Base-by-base conservation (phyloP, 495 filamentous ascomycete genomes). In the Tirmania nivea region DNA sequence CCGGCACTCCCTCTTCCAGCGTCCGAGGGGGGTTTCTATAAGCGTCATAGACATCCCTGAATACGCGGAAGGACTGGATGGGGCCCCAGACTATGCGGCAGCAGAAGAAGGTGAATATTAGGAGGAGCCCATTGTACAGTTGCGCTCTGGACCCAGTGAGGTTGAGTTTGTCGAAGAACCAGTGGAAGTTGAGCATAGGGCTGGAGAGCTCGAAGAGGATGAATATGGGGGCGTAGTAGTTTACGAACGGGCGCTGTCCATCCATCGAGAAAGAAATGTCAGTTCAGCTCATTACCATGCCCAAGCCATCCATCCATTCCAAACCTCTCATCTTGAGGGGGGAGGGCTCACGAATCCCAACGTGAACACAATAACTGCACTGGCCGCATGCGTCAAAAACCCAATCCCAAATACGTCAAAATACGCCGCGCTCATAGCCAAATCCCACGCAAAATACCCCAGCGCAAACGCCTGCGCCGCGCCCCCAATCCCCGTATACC, bases 161-260 rank as follows among this genome's bases (percentile, higher is more conserved):
- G 66, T 83, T 78, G 61, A 95, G 73, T 70, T 99, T 99, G 71
- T 99, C 90, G 64, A 83, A 88, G 75, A 99, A 96, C 39, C 90
- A 99, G 74, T 99, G 90, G 69, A 96, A 83, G 66, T 94, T 92
- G 62, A 92, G 79, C 71, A 93, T 89, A 12, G 86, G 86, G 59
- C 78, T 82, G 52, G 86, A 94, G 54, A 99, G 83, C 71, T 99
- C 90, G 74, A 94, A 99, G 60, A 99, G 85, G 63, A 99, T 85
- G 71, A 99, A 96, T 52, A 78, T 77, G 16, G 79, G 75, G 52
- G 78, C 84, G 68, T 94, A 96, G 72, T 79, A 95, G 70, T 94
- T 94, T 58, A 94, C 70, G 64, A 94, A 94, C 0, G 90, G 90
- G 57, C 86, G 73, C 88, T 95, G 64, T 59, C 45, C 25, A 31